These are phyloP conservation scores for Chaetoscypha palmicola DNA, from an alignment of 2,329 filamentous ascomycete genomes.

Conservation along the genomic window DNA sequence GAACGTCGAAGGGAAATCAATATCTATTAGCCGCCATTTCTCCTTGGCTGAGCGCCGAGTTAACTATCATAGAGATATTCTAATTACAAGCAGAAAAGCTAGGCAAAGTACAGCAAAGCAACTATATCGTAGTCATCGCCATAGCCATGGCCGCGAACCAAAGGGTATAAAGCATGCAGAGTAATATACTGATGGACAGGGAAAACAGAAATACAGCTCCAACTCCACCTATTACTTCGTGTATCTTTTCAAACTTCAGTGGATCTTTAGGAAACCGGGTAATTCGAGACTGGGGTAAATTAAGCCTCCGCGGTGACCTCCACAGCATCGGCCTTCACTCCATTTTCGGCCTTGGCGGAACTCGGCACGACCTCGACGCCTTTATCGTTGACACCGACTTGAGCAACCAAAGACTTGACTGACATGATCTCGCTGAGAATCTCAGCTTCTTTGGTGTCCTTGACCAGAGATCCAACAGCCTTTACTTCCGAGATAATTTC, in stretches of 20 bases:
- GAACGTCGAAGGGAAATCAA: too few species aligned
- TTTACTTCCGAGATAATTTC: constrained; percentile 8
- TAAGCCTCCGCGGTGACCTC: constrained; percentile 12
- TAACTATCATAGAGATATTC: background rate
- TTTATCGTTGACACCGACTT: constrained; percentile 17
- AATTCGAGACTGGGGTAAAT: background rate
- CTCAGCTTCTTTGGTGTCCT: constrained; percentile 5
- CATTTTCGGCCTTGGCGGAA: constrained; percentile 15
- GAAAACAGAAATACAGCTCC: background rate
- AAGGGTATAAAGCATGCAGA: constrained; percentile 10
- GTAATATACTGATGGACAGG: constrained; percentile 2
- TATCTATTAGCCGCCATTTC: too few species aligned
- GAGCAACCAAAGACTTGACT: constrained; percentile 8
- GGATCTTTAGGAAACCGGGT: background rate
- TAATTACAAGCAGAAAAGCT: background rate
- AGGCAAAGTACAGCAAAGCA: background rate
- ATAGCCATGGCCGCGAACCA: constrained; percentile 4
- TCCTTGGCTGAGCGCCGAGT: too few species aligned
- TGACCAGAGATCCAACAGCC: constrained; percentile 4
- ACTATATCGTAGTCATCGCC: background rate
- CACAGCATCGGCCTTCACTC: constrained; percentile 14
- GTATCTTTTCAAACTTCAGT: background rate
- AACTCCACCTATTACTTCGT: background rate
- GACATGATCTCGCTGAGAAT: constrained; percentile 7
- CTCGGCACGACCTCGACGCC: constrained; percentile 9